Evolutionary conservation across 2,329 filamentous ascomycete species (phyloP), one percentile per base, ranked within the genome.

Genomic region (Aspergillus felis): DNA sequence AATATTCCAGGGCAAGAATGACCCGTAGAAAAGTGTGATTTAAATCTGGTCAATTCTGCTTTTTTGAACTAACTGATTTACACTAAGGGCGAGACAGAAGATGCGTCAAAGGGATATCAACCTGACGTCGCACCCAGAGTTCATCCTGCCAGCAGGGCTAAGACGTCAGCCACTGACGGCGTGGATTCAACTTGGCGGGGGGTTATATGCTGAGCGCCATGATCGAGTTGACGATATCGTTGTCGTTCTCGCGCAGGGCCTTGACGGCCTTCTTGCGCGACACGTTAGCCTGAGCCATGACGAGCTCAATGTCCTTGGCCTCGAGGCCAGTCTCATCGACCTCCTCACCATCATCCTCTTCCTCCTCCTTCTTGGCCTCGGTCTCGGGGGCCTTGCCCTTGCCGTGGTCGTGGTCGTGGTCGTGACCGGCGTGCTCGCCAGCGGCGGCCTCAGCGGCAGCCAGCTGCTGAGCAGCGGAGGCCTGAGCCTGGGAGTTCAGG

Each of bases 201-300:
- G 60, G 62, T 76, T 66, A 92, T 84, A 91, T 87, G 83, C 89
- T 92, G 77, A 99, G 82, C 68, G 93, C 92, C 94, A 99, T 99
- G 82, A 99, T 99, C 71, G 94, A 97, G 85, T 99, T 99, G 84
- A 99, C 94, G 82, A 99, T 99, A 77, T 99, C 94, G 74, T 97
- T 97, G 82, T 97, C 93, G 76, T 99, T 99, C 84, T 97, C 94
- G 84, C 78, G 78, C 50, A 99, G 85, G 57, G 95, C 94, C 83
- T 97, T 99, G 82, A 99, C 87, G 61, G 94, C 94, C 87, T 97
- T 97, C 83, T 96, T 97, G 78, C 94, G 87, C 70, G 91, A 96
- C 71, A 99, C 95, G 72, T 84, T 94, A 70, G 94, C 94, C 81
- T 99, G 93, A 69, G 90, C 91, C 91, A 97, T 97, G 78, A 99